Conservation (phyloP, 2,329 filamentous ascomycete species). For the Alternaria postmessia region DNA sequence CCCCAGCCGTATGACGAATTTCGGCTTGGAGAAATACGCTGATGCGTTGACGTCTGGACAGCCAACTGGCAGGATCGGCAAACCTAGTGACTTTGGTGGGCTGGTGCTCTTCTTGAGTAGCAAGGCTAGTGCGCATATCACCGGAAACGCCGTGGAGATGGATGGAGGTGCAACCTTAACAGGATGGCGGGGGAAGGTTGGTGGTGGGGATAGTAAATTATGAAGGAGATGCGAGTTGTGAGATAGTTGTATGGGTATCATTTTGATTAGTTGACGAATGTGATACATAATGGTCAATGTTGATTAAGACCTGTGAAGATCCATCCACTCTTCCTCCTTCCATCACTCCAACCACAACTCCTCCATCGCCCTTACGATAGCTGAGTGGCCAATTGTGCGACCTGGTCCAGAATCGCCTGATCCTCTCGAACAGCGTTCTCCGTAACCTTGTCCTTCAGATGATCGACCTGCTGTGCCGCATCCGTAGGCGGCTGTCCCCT, state of each 20-base stretch:
- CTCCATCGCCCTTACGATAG: conserved; percentile 10
- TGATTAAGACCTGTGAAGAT: no score
- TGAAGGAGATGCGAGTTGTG: conserved; percentile 10
- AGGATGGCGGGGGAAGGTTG: conserved; percentile 52
- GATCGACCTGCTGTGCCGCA: conserved; percentile 64
- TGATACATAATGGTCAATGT: no score
- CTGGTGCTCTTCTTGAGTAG: conserved; percentile 56
- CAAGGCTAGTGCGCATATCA: conserved; percentile 52
- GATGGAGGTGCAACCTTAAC: conserved; percentile 57
- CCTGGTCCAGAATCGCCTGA: conserved; percentile 61
- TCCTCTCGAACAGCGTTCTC: conserved; percentile 63
- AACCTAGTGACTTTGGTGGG: conserved; percentile 58
- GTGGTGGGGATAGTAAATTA: conserved; percentile 35
- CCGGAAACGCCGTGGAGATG: conserved; percentile 58
- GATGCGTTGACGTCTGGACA: conserved; percentile 58
- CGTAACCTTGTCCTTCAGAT: conserved; percentile 65
- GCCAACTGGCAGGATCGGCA: conserved; percentile 58
- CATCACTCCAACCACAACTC: not conserved
- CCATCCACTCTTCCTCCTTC: not conserved
- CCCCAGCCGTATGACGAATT: conserved; percentile 64
- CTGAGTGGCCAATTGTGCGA: conserved; percentile 43
- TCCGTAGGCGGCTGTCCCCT: conserved; percentile 63
- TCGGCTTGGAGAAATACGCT: conserved; percentile 59
- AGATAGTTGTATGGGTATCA: not conserved
- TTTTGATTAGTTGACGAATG: not conserved